These are phyloP conservation scores for Cichorium intybus DNA, from an alignment of 140 eudicot genomes.

Conservation along the genomic window DNA sequence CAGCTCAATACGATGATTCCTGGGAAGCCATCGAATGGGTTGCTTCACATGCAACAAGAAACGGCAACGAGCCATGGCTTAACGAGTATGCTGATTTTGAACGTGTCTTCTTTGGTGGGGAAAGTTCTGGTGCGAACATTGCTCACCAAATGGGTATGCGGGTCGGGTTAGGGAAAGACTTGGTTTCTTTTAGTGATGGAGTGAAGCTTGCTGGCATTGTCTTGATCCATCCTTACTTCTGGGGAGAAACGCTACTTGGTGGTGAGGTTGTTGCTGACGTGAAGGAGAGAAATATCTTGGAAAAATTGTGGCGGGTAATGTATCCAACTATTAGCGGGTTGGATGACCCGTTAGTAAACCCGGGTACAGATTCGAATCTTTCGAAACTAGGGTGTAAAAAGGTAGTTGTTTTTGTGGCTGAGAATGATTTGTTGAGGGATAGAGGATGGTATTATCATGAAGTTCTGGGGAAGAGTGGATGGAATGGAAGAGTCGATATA, in stretches of 20 bases:
- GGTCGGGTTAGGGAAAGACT: constrained; percentile 10
- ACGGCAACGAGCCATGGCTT: no score
- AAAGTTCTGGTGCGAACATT: constrained; percentile 42
- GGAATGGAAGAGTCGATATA: constrained; percentile 46
- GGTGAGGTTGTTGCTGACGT: constrained; percentile 16
- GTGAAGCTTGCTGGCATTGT: constrained; percentile 16
- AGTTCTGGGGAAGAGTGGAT: constrained; percentile 45
- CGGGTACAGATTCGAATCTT: constrained; percentile 26
- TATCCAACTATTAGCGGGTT: constrained; percentile 30
- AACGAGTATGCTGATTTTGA: no score
- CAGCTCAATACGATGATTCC: constrained; percentile 17
- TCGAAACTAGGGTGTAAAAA: constrained; percentile 33
- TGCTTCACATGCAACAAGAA: no score
- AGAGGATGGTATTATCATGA: constrained; percentile 41
- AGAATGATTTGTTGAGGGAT: constrained; percentile 36
- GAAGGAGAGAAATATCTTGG: constrained; percentile 3
- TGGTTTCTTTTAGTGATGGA: not conserved
- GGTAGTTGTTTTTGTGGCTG: constrained; percentile 35
- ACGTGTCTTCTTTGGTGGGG: no score
- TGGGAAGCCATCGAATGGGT: no score
- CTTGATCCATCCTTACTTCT: constrained; percentile 20
- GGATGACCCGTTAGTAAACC: constrained; percentile 48
- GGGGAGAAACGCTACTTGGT: constrained; percentile 41
- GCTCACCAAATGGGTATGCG: constrained; percentile 31
- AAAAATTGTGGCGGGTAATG: constrained; percentile 29